Evolutionary conservation across 2,329 filamentous ascomycete species (phyloP), one percentile per base, ranked within the genome.

Genomic region (Phoma herbarum): DNA sequence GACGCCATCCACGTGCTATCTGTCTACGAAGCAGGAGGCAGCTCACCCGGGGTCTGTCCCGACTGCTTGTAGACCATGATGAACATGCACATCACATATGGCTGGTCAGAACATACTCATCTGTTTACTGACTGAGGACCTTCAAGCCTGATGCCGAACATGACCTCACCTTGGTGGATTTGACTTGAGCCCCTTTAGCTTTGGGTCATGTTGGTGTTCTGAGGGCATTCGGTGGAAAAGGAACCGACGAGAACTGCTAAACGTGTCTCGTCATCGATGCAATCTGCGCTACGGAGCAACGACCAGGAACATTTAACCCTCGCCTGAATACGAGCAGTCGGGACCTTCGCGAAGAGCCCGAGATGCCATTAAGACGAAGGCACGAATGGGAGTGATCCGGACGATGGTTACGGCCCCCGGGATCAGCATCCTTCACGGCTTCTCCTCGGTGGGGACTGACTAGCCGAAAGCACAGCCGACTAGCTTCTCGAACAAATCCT

Each of bases 341-440:
- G 23, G 9, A 10, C 26, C 28, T 12, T 16, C 2, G 1, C 12
- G n/a, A 12, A 22, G 5, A 4, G 8, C 18, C 25, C 9, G 12
- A 41, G 16, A 42, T 23, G 1, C 10, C 26, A 10, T 11, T 10
- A 12, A 23, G 4, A 8, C 11, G 20, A 22, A 22, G 22, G 20
- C 14, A 26, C 49, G 39, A 44, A 52, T 52, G 39, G 23, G 20
- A 43, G 31, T 25, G 20, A 14, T 20, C 39, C 28, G 49, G 20
- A 52, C 20, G 5, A 6, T 26, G 7, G 22, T 14, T n/a, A 7
- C 28, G 20, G 39, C 14, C 14, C 31, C 29, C 23, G 35, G 41
- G 42, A 18, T 52, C 42, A 25, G 31, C 41, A 52, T 45, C 42
- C 50, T 52, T 28, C n/a, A 45, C 50, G 50, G 50, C 41, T 45